Percentiles rank a stretch among this genome's conserved stretches.
Conservation (phyloP, 1,284 basidiomycete species). For the Xanthoconium separans region DNA sequence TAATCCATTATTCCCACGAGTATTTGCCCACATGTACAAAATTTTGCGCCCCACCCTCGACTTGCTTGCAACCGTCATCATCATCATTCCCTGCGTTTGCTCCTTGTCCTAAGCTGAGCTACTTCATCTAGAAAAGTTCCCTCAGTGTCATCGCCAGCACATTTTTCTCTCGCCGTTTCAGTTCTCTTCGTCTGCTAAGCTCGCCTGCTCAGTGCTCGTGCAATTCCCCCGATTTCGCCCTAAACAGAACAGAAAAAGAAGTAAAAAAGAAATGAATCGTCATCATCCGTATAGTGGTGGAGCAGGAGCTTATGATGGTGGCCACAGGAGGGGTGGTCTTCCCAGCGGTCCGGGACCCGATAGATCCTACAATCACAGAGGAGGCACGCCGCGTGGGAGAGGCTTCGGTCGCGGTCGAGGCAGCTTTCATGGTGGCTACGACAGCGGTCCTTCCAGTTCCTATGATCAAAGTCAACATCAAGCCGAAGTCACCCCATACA, state of each 20-base stretch:
- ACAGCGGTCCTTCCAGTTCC: constrained; percentile 39
- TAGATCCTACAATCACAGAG: constrained; percentile 67
- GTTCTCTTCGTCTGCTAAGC: constrained; percentile 28
- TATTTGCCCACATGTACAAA: constrained; percentile 15
- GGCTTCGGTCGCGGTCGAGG: constrained; percentile 63
- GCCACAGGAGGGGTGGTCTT: constrained; percentile 60
- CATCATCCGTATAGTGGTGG: constrained; percentile 78
- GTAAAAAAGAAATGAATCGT: constrained; percentile 62
- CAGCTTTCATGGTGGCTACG: constrained; percentile 53
- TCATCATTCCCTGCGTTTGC: constrained; percentile 26
- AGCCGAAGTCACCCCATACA: constrained; percentile 60
- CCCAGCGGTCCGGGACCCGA: constrained; percentile 67
- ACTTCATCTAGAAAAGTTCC: constrained; percentile 22
- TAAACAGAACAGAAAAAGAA: constrained; percentile 26
- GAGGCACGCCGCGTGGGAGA: constrained; percentile 60
- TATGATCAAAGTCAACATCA: constrained; percentile 66
- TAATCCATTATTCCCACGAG: constrained; percentile 32
- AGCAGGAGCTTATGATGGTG: constrained; percentile 63
- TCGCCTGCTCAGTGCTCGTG: constrained; percentile 28
- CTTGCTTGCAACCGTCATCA: constrained; percentile 29
- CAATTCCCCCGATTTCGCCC: constrained; percentile 32
- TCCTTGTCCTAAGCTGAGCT: constrained; percentile 24
- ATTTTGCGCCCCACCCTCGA: constrained; percentile 18
- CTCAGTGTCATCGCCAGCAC: constrained; percentile 21
- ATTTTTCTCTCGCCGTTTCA: constrained; percentile 23